Evolutionary conservation across 163 green algal genomes (phyloP), one percentile per base, ranked within the genome.

Genomic region (Trebouxia gelatinosa): DNA sequence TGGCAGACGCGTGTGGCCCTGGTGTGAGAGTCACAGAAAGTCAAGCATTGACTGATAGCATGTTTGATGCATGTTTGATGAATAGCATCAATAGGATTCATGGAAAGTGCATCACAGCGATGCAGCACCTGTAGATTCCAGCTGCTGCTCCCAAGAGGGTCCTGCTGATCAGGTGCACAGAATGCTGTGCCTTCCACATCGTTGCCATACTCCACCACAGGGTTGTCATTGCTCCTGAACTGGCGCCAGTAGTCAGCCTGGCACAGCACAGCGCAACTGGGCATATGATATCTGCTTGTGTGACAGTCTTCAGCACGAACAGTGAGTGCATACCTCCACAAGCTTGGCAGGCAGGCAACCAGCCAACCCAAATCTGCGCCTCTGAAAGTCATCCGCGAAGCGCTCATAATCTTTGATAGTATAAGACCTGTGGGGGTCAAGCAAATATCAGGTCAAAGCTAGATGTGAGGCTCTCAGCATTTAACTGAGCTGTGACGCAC

Each of bases 121-220:
- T n/a, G n/a, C n/a, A 23, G 7, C 37, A 50, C 75, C 74, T 84
- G 68, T 17, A 89, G 77, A 64, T 90, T 90, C 86, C 86, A 90
- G 61, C 32, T 6, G 19, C 51, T 84, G 34, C 31, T 46, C 16
- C 58, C 79, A 23, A 90, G 37, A 4, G 81, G 83, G 75, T 87
- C 83, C 16, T 40, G 43, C 26, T 37, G 13, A 32, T 75, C 37
- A 31, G 50, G 21, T 59, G 48, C 11, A 40, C 78, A 82, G 78
- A 90, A 90, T 7, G 79, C 86, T 37, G 72, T 85, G 16, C 86
- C 86, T 46, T 89, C 84, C 26, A 90, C 75, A 79, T 90, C 86
- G 46, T 80, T 86, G 54, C 80, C 86, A 70, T 90, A 90, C 77
- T 88, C 82, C 21, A 90, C 81, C 2, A 75, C 31, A 1, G 66